These are phyloP conservation scores for Sporothrix sp. DNA, from an alignment of 2,329 filamentous ascomycete species.

Conservation along the genomic window DNA sequence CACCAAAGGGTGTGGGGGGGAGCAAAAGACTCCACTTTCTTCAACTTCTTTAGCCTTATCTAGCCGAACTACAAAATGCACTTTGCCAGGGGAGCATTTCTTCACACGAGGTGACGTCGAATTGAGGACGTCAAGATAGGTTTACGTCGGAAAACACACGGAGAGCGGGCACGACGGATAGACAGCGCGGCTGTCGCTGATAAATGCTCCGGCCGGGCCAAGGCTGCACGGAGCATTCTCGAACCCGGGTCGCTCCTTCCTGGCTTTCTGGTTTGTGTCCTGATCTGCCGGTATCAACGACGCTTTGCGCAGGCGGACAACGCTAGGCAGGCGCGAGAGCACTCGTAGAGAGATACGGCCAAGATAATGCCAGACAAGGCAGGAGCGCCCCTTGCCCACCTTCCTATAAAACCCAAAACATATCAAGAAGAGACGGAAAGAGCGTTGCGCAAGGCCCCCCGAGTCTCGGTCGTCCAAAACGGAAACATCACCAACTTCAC, in stretches of 20 bases:
- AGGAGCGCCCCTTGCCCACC: neutral
- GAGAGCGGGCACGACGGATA: neutral
- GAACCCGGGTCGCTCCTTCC: too few relatives aligned
- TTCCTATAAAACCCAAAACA: neutral
- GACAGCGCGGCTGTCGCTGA: constrained; percentile 1
- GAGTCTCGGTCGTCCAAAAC: too few relatives aligned
- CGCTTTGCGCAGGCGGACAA: neutral
- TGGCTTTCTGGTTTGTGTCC: neutral
- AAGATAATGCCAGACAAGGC: neutral
- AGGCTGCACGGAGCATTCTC: neutral
- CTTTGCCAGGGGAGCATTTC: neutral
- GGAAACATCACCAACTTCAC: neutral
- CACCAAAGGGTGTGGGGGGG: neutral
- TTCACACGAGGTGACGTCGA: neutral
- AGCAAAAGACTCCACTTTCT: neutral
- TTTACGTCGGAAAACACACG: too few relatives aligned
- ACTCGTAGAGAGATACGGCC: neutral
- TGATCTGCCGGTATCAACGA: neutral
- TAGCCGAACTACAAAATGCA: constrained; percentile 10
- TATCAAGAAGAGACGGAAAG: neutral
- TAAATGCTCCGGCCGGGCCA: neutral
- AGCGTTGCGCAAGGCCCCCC: neutral
- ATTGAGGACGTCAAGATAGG: neutral
- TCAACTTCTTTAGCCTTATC: constrained; percentile 14
- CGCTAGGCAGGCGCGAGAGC: neutral